Evolutionary conservation across 1,139 yeast species (phyloP).

Genomic region (Geotrichum siamense): DNA sequence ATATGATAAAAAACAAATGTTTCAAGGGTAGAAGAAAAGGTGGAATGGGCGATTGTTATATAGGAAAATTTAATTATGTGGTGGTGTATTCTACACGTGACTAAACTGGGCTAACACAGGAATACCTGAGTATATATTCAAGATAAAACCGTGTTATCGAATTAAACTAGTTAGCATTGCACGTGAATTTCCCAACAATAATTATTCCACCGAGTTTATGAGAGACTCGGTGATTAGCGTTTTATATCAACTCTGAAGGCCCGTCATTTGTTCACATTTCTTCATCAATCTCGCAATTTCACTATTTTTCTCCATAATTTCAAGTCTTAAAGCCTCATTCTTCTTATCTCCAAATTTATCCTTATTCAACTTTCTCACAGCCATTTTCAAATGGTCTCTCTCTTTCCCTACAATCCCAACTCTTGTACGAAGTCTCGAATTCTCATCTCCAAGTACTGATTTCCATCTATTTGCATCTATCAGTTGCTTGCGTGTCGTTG

Average conservation of each 20-base stretch:
- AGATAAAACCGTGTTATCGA: too few relatives aligned
- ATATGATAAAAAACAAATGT: too few relatives aligned
- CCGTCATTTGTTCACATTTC: conserved; percentile 2
- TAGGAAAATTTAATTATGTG: conserved; percentile 2
- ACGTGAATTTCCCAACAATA: conserved; percentile 1
- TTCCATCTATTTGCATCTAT: conserved; percentile 9
- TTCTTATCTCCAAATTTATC: conserved; percentile 13
- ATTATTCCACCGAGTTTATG: conserved; percentile 7
- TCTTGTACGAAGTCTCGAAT: conserved; percentile 5
- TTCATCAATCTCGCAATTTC: conserved; percentile 10
- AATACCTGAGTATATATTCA: too few relatives aligned
- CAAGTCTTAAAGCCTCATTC: conserved; percentile 10
- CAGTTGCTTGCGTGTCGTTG: conserved; percentile 5
- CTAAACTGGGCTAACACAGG: too few relatives aligned
- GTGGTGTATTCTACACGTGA: too few relatives aligned
- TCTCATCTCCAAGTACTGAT: conserved; percentile 9
- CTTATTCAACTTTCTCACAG: conserved; percentile 11
- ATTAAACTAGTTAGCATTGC: too few relatives aligned
- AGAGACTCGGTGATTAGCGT: neutral
- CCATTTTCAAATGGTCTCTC: conserved; percentile 7
- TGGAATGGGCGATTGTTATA: neutral
- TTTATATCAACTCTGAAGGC: neutral
- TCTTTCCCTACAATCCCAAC: conserved; percentile 10
- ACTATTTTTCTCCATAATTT: conserved; percentile 10
- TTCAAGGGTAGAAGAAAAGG: neutral